Percentiles rank a stretch among this genome's conserved stretches.
Evolutionary conservation across 805 yeast genomes (phyloP).

Genomic region (Peterozyma xylosa): DNA sequence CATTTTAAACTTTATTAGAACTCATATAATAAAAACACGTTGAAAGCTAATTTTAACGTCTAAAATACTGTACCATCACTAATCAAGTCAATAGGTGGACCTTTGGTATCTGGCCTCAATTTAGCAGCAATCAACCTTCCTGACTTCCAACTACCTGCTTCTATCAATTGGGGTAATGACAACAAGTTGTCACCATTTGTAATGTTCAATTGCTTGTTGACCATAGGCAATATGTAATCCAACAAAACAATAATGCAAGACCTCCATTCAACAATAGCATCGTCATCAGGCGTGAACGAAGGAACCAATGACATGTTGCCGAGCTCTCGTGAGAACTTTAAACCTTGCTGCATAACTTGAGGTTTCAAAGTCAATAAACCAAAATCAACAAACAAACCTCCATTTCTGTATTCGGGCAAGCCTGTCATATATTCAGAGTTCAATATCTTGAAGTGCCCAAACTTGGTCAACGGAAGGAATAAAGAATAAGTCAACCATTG

Average conservation of each 20-base stretch:
- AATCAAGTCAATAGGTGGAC: conserved; percentile 56
- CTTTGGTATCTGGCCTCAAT: conserved; percentile 38
- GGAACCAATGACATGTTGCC: conserved; percentile 30
- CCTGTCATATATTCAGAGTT: conserved; percentile 43
- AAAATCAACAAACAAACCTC: conserved; percentile 54
- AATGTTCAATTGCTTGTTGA: conserved; percentile 36
- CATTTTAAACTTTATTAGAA: no score
- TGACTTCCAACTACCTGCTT: conserved; percentile 64
- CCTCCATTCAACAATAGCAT: conserved; percentile 63
- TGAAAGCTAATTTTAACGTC: background rate
- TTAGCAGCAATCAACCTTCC: conserved; percentile 54
- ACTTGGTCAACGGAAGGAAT: conserved; percentile 40
- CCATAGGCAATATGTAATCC: conserved; percentile 43
- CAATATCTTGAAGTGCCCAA: conserved; percentile 31
- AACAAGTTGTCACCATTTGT: conserved; percentile 24
- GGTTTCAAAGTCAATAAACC: conserved; percentile 42
- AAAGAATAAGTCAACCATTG: conserved; percentile 64
- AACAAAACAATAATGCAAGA: conserved; percentile 50
- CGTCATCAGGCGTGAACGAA: conserved; percentile 44
- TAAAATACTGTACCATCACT: conserved; percentile 64
- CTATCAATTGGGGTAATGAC: conserved; percentile 50
- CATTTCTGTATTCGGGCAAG: conserved; percentile 56
- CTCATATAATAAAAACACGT: no score
- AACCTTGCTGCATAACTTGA: conserved; percentile 28
- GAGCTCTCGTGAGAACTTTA: conserved; percentile 23